Evolutionary conservation across 805 yeast species (phyloP), one percentile per base, ranked within the genome.

Genomic region (Metschnikowia chrysomelidarum): DNA sequence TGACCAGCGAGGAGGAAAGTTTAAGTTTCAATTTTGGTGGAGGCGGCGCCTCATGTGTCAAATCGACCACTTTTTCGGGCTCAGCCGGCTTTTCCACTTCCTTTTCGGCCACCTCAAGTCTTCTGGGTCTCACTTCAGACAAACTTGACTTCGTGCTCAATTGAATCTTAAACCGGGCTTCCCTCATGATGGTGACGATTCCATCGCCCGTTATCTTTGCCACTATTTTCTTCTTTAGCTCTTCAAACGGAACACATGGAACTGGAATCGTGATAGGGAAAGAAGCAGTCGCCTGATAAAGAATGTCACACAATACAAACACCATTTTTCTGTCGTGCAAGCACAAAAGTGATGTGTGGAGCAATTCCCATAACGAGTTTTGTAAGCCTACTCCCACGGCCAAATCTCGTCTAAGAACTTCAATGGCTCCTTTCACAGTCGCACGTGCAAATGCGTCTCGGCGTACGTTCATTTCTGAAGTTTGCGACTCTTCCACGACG

Each of bases 371-470:
- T 2, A 93, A 49, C 7, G 73, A 71, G 2, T 54, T 49, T 35
- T 72, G 70, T 14, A 93, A 61, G 0, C 87, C 86, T 19, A 58
- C 53, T 1, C 82, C 78, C 32, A 74, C 67, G 2, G 74, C 54
- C 39, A 76, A 73, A 34, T 78, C 82, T 32, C 82, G 66, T 33
- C 91, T 62, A 9, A 86, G 58, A 4, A 82, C 50, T 18, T 78
- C 82, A 24, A 83, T 72, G 0, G 87, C 77, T 12, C 93, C 93
- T 15, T 66, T 69, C 11, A 84, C 54, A 0, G 83, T 69, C 1
- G 75, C 73, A 44, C 89, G 72, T 0, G 91, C 83, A 28, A 78
- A 62, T 2, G 73, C 75, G 46, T 82, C 88, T 40, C 80, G 71
- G 46, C 88, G 74, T 0, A 71, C 57, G 19, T 63, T 68, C 60